These are phyloP conservation scores for Auricularia sp. DNA, from an alignment of 768 basidiomycete species.

Conservation along the genomic window DNA sequence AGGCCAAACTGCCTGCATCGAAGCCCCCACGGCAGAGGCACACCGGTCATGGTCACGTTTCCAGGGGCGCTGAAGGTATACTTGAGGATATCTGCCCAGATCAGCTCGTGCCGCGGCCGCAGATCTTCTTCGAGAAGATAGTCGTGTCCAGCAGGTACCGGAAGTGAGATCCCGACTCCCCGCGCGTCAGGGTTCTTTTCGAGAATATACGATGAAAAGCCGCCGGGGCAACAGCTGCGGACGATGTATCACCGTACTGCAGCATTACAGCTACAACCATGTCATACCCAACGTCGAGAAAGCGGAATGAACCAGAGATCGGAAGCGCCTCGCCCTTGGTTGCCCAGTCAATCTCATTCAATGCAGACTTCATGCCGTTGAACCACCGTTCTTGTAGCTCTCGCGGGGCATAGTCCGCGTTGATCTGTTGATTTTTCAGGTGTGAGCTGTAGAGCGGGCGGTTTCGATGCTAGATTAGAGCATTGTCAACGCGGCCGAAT, in stretches of 20 bases:
- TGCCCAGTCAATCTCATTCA: slow-evolving; percentile 14
- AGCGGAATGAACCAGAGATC: slow-evolving; percentile 14
- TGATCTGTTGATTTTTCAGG: slow-evolving; percentile 9
- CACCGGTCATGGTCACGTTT: slow-evolving; percentile 2
- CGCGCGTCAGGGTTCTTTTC: slow-evolving; percentile 15
- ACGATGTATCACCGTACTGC: neutral
- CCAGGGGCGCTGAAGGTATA: slow-evolving; percentile 10
- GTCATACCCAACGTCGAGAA: slow-evolving; percentile 21
- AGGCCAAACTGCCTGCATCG: slow-evolving; percentile 16
- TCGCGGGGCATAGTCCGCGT: slow-evolving; percentile 6
- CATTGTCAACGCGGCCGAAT: neutral
- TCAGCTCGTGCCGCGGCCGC: slow-evolving; percentile 16
- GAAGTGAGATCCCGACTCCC: slow-evolving; percentile 20
- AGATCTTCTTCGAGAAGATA: slow-evolving; percentile 15
- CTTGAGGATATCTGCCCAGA: slow-evolving; percentile 16
- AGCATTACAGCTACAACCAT: neutral
- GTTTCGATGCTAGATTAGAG: neutral
- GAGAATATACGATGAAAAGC: slow-evolving; percentile 23
- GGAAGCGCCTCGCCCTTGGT: neutral
- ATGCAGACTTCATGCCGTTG: slow-evolving; percentile 11
- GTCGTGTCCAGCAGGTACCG: slow-evolving; percentile 15
- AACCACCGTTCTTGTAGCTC: slow-evolving; percentile 10
- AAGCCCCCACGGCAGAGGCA: neutral
- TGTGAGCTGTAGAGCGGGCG: neutral
- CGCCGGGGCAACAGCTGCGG: slow-evolving; percentile 22